These are phyloP conservation scores for Rhizoclosmatium sp. DNA, from an alignment of 192 early-diverging fungal species.

Conservation along the genomic window DNA sequence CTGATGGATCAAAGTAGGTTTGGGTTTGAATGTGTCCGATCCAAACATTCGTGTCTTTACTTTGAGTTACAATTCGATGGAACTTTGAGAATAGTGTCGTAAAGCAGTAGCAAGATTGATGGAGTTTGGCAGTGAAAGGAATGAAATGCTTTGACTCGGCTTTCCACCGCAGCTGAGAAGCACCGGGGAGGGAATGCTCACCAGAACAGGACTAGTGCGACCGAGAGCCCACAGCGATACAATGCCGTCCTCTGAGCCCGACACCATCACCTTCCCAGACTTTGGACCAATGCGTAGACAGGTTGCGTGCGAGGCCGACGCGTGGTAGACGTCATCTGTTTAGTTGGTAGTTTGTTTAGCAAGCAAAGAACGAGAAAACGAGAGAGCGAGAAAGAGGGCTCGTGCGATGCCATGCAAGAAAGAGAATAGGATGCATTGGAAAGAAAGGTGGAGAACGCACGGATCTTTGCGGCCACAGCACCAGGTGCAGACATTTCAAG, in stretches of 20 bases:
- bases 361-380: neutral
- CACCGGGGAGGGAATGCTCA: conserved; percentile 25
- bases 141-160: too few species aligned
- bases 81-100: neutral
- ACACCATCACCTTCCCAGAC: conserved; percentile 61
- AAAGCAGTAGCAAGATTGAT: neutral
- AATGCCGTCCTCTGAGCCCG: conserved; percentile 64
- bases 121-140: too few species aligned
- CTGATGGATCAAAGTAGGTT: too few species aligned
- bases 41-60: too few species aligned
- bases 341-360: neutral
- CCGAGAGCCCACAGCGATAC: conserved; percentile 70
- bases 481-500: neutral
- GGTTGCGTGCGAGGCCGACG: conserved; percentile 47
- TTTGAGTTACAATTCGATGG: neutral
- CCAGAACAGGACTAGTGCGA: conserved; percentile 54
- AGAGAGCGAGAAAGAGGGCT: neutral
- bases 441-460: neutral
- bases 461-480: conserved; percentile 17
- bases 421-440: neutral
- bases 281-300: conserved; percentile 64
- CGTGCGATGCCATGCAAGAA: neutral
- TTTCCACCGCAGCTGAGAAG: neutral
- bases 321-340: conserved; percentile 57
- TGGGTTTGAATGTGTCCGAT: too few species aligned